These are phyloP conservation scores for Cladosporium sp. DNA, from an alignment of 2,329 filamentous ascomycete genomes.

Conservation along the genomic window DNA sequence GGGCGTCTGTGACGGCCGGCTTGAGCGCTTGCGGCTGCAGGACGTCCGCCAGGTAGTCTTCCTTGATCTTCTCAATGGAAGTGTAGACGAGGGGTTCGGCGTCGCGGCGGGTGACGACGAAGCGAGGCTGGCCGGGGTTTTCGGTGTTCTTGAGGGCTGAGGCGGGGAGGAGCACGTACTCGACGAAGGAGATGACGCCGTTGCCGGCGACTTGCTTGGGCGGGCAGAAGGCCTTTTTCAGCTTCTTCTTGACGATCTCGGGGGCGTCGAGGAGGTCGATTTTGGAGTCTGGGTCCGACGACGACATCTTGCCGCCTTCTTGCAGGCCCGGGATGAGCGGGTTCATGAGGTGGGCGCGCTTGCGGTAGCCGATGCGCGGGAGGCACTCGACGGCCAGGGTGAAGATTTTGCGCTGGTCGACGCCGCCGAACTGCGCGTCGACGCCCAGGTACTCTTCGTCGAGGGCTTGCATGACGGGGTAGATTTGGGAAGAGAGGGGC, in stretches of 20 bases:
- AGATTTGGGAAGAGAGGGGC: conserved; percentile 72
- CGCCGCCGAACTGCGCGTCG: conserved; percentile 83
- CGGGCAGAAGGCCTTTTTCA: conserved; percentile 79
- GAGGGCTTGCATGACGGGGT: conserved; percentile 84
- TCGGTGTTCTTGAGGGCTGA: conserved; percentile 58
- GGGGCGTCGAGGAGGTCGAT: conserved; percentile 86
- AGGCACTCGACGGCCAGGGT: conserved; percentile 81
- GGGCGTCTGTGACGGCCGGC: conserved; percentile 72
- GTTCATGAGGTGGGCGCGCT: conserved; percentile 75
- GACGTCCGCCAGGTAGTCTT: conserved; percentile 78
- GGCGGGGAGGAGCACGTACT: conserved; percentile 82
- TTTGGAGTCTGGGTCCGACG: conserved; percentile 76
- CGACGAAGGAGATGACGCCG: conserved; percentile 81
- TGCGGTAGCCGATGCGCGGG: conserved; percentile 81
- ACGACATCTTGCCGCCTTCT: conserved; percentile 82
- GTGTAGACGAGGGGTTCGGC: conserved; percentile 77
- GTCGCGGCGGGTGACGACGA: conserved; percentile 67
- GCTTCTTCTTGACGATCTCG: conserved; percentile 76
- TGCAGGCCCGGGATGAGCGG: conserved; percentile 84
- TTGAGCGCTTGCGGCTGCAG: conserved; percentile 77
- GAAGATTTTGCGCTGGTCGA: conserved; percentile 88
- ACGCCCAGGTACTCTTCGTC: conserved; percentile 88
- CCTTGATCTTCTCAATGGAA: conserved; percentile 71
- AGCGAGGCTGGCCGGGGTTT: conserved; percentile 54
- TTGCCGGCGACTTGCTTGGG: conserved; percentile 81